Conservation (phyloP, 768 basidiomycete genomes). For the Dioszegia aurantiaca region DNA sequence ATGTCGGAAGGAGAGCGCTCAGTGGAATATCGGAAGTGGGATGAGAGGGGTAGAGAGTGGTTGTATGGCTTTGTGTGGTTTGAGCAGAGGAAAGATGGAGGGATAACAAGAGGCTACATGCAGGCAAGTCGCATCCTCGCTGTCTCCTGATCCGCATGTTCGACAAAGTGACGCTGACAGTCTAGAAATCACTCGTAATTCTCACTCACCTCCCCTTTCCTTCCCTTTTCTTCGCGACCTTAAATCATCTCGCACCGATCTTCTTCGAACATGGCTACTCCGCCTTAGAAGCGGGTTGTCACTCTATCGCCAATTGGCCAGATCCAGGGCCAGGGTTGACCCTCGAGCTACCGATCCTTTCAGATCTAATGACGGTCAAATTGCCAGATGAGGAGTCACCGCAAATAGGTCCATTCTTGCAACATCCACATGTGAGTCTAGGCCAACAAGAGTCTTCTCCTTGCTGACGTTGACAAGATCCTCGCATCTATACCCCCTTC, state of each 20-base stretch:
- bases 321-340: constrained; percentile 66
- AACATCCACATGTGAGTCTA: background rate
- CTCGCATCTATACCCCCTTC: constrained; percentile 51
- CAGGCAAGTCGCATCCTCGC: constrained; percentile 35
- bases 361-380: constrained; percentile 68
- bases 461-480: constrained; percentile 28
- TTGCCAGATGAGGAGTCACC: constrained; percentile 72
- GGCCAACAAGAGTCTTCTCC: background rate
- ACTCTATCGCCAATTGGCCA: constrained; percentile 80
- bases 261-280: constrained; percentile 64
- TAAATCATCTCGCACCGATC: constrained; percentile 71
- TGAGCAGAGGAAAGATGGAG: constrained; percentile 47
- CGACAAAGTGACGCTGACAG: background rate
- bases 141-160: background rate
- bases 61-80: constrained; percentile 53
- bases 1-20: constrained; percentile 37
- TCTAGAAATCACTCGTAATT: constrained; percentile 73
- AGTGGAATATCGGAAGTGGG: constrained; percentile 51
- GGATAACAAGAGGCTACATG: constrained; percentile 50
- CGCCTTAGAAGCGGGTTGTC: constrained; percentile 80
- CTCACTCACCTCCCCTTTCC: constrained; percentile 77
- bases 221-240: constrained; percentile 67
- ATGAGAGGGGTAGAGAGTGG: constrained; percentile 51
- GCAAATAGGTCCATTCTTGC: constrained; percentile 59
- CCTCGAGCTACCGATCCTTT: constrained; percentile 79